Base-by-base conservation (phyloP, 805 yeast species). In the Lachancea mirantina region DNA sequence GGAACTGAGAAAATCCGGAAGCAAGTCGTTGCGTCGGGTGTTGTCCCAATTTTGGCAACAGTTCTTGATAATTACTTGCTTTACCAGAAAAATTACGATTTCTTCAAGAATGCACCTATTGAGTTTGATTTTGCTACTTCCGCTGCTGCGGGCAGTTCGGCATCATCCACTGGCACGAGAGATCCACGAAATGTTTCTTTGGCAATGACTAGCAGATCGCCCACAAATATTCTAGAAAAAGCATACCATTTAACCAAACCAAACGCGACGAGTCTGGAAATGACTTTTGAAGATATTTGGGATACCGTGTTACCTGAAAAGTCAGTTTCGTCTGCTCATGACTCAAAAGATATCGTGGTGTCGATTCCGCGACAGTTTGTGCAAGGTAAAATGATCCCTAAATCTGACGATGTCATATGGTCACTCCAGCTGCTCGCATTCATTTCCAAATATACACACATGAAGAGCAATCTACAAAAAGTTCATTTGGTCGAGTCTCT, bases 351-450 rank as follows among this genome's bases (percentile, higher is more conserved):
- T 22, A 35, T 38, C 8, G 26, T 28, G 1, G 55, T 62, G 6
- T 45, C 60, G 6, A 54, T 62, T 2, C 83, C 83, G 14, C 63
- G 84, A 32, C 58, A 59, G 15, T 77, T 77, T 46, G 57, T 65
- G 28, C 60, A 80, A 25, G 94, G 95, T 2, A 75, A 78, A 14
- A 68, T 88, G n/a, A 71, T 87, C 5, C 96, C 96, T 1, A 72
- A 84, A 36, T 94, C 84, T 42, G 96, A 89, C 53, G 98, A 89
- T 52, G 84, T 89, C 11, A 78, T 85, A 22, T 87, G 96, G 95
- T 81, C 95, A 4, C 64, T 89, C 34, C 97, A 89, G 57, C 67
- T 92, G 14, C 59, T 92, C 31, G 97, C 97, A 9, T 89, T 87
- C 57, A 84, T 88, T 25, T 87, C 96, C 4, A 89, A 89, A 57